phyloP scores from a whole-genome alignment of 164 flowering plant genomes.

The Kingdonia uniflora region DNA sequence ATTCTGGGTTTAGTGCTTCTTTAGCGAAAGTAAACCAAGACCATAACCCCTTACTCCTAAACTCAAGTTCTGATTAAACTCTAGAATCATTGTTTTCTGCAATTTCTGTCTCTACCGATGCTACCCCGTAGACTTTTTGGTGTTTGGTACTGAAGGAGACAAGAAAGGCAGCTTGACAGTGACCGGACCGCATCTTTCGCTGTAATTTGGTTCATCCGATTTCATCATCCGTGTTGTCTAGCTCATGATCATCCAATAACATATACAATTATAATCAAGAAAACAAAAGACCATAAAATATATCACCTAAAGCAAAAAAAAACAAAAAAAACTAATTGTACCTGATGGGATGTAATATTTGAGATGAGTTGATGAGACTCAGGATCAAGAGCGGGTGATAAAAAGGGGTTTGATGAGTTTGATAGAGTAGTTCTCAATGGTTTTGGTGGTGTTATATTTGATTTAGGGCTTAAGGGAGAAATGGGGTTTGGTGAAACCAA shows the following conservation, averaged over 20 bases:
- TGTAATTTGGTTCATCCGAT: constrained; percentile 3
- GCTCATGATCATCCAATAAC: background rate
- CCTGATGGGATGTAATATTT: constrained; percentile 7
- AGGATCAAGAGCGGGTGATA: constrained; percentile 9
- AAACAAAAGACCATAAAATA: no score
- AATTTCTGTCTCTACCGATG: constrained; percentile 1
- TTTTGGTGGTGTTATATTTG: background rate
- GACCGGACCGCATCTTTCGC: constrained; percentile 21
- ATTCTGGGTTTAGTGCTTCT: constrained; percentile 35
- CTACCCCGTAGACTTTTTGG: constrained; percentile 3
- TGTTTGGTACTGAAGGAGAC: constrained; percentile 22
- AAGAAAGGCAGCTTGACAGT: constrained; percentile 12
- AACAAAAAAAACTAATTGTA: background rate
- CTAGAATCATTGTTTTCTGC: constrained; percentile 29
- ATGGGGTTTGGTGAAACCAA: constrained; percentile 46
- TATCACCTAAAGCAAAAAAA: background rate
- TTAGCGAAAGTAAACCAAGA: constrained; percentile 52
- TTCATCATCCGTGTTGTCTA: background rate
- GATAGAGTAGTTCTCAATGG: constrained; percentile 1
- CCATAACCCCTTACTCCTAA: constrained; percentile 58
- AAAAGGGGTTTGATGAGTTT: constrained; percentile 12
- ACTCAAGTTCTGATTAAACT: constrained; percentile 44
- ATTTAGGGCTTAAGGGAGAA: background rate
- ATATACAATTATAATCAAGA: no score
- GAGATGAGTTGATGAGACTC: constrained; percentile 7